These are phyloP conservation scores for Lepraria neglecta DNA, from an alignment of 495 filamentous ascomycete species.

Conservation along the genomic window DNA sequence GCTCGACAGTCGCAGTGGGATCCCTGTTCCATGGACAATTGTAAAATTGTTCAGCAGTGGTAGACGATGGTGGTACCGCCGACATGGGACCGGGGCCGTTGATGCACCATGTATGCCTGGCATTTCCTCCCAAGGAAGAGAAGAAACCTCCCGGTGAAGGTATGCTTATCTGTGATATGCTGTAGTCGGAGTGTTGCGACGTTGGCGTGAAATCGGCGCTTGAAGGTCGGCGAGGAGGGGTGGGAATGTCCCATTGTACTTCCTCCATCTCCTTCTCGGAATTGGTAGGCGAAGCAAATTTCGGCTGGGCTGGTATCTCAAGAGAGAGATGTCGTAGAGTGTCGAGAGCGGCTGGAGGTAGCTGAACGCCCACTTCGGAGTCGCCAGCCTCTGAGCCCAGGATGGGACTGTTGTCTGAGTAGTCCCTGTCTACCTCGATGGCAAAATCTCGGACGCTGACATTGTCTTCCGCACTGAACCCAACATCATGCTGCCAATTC, in stretches of 20 bases:
- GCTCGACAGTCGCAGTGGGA: slow-evolving; percentile 54
- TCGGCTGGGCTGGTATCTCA: slow-evolving; percentile 33
- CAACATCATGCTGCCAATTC: slow-evolving; percentile 15
- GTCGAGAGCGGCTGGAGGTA: slow-evolving; percentile 70
- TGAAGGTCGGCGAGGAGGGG: slow-evolving; percentile 33
- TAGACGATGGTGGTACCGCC: slow-evolving; percentile 61
- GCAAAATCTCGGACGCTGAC: slow-evolving; percentile 24
- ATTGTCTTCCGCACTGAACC: slow-evolving; percentile 17
- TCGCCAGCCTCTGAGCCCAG: slow-evolving; percentile 30
- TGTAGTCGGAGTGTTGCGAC: slow-evolving; percentile 46
- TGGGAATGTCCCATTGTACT: slow-evolving; percentile 39
- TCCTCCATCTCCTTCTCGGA: slow-evolving; percentile 43
- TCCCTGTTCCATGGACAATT: slow-evolving; percentile 60
- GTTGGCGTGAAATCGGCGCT: slow-evolving; percentile 43
- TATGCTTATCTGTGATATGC: slow-evolving; percentile 67
- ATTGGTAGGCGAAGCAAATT: slow-evolving; percentile 32
- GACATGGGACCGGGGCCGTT: slow-evolving; percentile 36
- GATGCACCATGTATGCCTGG: slow-evolving; percentile 66
- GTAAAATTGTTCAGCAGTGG: slow-evolving; percentile 80
- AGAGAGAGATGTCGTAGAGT: slow-evolving; percentile 70
- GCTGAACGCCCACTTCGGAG: slow-evolving; percentile 61
- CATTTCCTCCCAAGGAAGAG: slow-evolving; percentile 63
- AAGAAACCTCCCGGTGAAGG: slow-evolving; percentile 91
- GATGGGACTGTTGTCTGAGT: slow-evolving; percentile 29
- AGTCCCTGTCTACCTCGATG: slow-evolving; percentile 7